phyloP scores from a whole-genome alignment of 441 rosid species.

The Omphalea diandra region DNA sequence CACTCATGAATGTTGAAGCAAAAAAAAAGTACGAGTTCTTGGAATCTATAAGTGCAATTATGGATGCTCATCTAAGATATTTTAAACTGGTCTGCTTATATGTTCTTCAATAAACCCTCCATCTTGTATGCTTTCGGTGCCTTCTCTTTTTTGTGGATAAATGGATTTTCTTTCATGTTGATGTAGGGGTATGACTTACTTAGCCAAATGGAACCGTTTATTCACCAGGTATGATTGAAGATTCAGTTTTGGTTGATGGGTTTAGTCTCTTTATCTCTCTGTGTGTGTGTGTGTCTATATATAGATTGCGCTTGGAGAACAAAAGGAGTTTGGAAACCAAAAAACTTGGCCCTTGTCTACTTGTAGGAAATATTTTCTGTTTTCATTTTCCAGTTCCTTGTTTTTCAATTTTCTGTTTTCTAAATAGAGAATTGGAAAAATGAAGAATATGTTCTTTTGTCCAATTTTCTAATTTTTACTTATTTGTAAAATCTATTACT shows the following conservation, averaged over 20 bases:
- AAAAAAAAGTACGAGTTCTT: conserved; percentile 90
- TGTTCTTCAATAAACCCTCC: background rate
- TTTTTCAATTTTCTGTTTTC: no score
- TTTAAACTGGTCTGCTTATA: conserved; percentile 66
- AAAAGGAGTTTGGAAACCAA: background rate
- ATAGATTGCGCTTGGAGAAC: no score
- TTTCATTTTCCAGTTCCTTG: no score
- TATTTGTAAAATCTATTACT: no score
- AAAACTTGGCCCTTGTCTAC: no score
- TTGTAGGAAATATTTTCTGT: no score
- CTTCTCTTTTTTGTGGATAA: conserved; percentile 11
- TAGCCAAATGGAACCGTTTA: conserved; percentile 78
- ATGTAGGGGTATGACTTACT: conserved; percentile 73
- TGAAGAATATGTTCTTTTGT: no score
- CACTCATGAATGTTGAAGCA: conserved; percentile 74
- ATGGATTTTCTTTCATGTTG: conserved; percentile 23
- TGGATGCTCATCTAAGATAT: conserved; percentile 92
- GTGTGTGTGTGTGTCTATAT: no score
- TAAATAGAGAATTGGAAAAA: no score
- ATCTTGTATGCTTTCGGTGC: conserved; percentile 2
- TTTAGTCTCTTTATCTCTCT: no score
- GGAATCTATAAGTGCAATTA: conserved; percentile 87
- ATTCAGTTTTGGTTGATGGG: background rate
- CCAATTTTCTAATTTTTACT: no score
- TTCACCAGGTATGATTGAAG: conserved; percentile 61